These are phyloP conservation scores for Amanita rubescens DNA, from an alignment of 768 basidiomycete species.

Conservation along the genomic window DNA sequence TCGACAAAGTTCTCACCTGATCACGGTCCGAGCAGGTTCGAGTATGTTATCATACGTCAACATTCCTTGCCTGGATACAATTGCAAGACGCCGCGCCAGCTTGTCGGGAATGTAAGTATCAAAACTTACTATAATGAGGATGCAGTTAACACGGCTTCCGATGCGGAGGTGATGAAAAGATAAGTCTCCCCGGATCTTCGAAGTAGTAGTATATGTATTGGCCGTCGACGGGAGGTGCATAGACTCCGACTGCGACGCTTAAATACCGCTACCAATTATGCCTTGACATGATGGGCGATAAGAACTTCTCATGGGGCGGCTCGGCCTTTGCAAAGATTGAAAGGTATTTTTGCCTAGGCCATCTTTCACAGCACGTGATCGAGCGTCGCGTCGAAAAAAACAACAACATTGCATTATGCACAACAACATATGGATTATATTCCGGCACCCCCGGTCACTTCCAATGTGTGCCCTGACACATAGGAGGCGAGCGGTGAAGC, in stretches of 20 bases:
- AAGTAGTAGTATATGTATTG: background rate
- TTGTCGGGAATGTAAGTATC: background rate
- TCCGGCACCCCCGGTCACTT: conserved; percentile 76
- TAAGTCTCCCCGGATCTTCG: background rate
- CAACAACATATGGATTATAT: conserved; percentile 39
- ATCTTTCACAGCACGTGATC: background rate
- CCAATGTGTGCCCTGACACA: conserved; percentile 76
- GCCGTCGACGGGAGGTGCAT: background rate
- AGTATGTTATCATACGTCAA: background rate
- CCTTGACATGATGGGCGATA: background rate
- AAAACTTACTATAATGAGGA: background rate
- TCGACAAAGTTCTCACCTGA: background rate
- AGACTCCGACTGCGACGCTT: background rate
- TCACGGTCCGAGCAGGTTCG: background rate
- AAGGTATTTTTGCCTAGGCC: background rate
- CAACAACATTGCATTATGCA: background rate
- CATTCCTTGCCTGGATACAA: background rate
- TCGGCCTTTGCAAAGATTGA: too few species aligned
- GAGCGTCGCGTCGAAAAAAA: background rate
- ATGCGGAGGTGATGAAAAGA: background rate
- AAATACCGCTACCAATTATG: background rate
- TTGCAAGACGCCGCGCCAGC: background rate
- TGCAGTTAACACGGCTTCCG: background rate
- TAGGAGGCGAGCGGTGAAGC: conserved; percentile 74
- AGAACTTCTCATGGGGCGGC: background rate